Evolutionary conservation across 768 basidiomycete species (phyloP).

Genomic region (Amanita fuliginea): DNA sequence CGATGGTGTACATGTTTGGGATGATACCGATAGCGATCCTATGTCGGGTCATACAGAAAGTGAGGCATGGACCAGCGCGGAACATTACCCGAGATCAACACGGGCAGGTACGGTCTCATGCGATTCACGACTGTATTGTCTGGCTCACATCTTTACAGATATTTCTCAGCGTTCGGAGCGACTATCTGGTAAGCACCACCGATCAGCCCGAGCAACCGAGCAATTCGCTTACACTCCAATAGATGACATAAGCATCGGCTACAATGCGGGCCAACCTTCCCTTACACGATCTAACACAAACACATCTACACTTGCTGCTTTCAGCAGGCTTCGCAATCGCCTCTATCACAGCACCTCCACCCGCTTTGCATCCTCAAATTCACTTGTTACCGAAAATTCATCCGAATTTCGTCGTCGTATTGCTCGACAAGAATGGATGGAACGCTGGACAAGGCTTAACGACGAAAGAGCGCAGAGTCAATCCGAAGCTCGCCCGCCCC

Average conservation of each 20-base stretch:
- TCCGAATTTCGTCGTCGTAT: constrained; percentile 1
- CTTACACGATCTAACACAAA: constrained; percentile 2
- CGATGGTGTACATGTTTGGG: background rate
- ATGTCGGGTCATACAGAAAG: background rate
- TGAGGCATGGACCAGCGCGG: background rate
- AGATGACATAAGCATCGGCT: background rate
- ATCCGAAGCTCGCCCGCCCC: background rate
- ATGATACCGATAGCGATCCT: constrained; percentile 2
- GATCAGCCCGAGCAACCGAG: background rate
- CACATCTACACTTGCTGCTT: background rate
- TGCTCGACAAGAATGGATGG: constrained; percentile 2
- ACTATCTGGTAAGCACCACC: background rate
- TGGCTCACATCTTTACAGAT: background rate
- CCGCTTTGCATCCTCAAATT: constrained; percentile 3
- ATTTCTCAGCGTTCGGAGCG: constrained; percentile 3
- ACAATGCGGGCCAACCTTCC: background rate
- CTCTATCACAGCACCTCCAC: background rate
- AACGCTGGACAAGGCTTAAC: constrained; percentile 1
- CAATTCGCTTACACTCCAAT: background rate
- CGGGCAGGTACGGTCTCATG: background rate
- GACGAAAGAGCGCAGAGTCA: background rate
- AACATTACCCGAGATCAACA: background rate
- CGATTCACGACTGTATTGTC: background rate
- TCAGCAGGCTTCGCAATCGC: constrained; percentile 1
- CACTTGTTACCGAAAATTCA: constrained; percentile 5